Evolutionary conservation across 2,329 filamentous ascomycete genomes (phyloP).

Genomic region (Fusarium sp.): DNA sequence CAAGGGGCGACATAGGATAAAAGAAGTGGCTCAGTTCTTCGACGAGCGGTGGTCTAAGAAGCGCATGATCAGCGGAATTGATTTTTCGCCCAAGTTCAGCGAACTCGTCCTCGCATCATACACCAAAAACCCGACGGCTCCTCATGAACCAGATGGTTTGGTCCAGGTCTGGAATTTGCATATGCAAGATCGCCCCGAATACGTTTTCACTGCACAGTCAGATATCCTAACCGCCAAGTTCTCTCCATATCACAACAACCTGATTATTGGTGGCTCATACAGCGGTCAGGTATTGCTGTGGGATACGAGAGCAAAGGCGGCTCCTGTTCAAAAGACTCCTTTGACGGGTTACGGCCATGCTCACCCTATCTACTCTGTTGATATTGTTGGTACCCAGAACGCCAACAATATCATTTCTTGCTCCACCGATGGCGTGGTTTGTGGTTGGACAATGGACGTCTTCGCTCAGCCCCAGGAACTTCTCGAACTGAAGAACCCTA

Average conservation of each 20-base stretch:
- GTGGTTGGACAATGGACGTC: constrained; percentile 98
- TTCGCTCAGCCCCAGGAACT: constrained; percentile 96
- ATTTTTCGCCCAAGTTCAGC: constrained; percentile 95
- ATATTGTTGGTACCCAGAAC: constrained; percentile 97
- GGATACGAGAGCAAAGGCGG: constrained; percentile 91
- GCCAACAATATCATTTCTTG: constrained; percentile 98
- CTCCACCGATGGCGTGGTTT: constrained; percentile 95
- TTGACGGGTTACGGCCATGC: constrained; percentile 95
- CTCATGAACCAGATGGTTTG: constrained; percentile 91
- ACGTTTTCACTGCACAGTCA: constrained; percentile 94
- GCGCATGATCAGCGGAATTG: constrained; percentile 93
- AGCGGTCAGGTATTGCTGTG: constrained; percentile 96
- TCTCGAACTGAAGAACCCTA: constrained; percentile 86
- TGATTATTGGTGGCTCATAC: constrained; percentile 96
- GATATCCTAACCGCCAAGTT: constrained; percentile 97
- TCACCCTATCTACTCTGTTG: constrained; percentile 94
- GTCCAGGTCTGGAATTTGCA: constrained; percentile 98
- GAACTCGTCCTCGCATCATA: constrained; percentile 95
- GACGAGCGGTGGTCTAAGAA: constrained; percentile 97
- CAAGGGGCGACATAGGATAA: constrained; percentile 79
- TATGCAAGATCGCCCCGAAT: constrained; percentile 93
- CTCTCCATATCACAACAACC: constrained; percentile 97
- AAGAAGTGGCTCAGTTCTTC: constrained; percentile 92
- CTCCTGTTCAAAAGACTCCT: constrained; percentile 94
- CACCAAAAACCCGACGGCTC: constrained; percentile 95